Base-by-base conservation (phyloP, 2,329 filamentous ascomycete species). In the Aspergillus jensenii region DNA sequence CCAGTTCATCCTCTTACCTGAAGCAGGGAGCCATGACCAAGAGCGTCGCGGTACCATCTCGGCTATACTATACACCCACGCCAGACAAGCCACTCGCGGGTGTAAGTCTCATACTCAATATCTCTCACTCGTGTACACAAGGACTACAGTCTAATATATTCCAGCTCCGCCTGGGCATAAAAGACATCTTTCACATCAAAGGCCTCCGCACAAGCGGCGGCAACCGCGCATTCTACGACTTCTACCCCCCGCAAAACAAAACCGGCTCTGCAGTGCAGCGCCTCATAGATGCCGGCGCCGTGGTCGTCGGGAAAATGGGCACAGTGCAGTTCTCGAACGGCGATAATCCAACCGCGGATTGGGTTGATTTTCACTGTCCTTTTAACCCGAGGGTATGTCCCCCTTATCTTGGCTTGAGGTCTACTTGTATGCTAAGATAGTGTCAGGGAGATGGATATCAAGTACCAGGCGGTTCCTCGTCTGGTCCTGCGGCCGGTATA, bases 181-280 rank as follows among this genome's bases (percentile, higher is more conserved):
- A 89, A 68, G 87, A 89, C 62, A 84, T 87, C 47, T 85, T 80
- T 64, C 78, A 86, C 60, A 70, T 88, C 40, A 78, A 79, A 21
- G 87, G 87, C 2, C 69, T 87, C 0, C 78, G 78, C 12, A 87
- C 83, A 0, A 78, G 78, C 1, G 76, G 82, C 33, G 87, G 86
- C 0, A 87, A 85, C 27, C 75, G 82, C 33, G 81, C 85, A 2
- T 89, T 82, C 77, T 80, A 79, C 21, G 73, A 80, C 35, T 70
- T 88, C 3, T 82, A 85, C 54, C 73, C 76, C 1, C 66, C 77
- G 3, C 73, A 77, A 0, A 77, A 71, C 2, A 66, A 64, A 3
- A 86, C 82, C 1, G 81, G 82, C 0, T 67, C 79, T 0, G 76
- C 81, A 1, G 78, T 86, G 0, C 81, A 85, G 51, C 75, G 77